Base-by-base conservation (phyloP, 441 rosid genomes). In the Syzygium malaccense region DNA sequence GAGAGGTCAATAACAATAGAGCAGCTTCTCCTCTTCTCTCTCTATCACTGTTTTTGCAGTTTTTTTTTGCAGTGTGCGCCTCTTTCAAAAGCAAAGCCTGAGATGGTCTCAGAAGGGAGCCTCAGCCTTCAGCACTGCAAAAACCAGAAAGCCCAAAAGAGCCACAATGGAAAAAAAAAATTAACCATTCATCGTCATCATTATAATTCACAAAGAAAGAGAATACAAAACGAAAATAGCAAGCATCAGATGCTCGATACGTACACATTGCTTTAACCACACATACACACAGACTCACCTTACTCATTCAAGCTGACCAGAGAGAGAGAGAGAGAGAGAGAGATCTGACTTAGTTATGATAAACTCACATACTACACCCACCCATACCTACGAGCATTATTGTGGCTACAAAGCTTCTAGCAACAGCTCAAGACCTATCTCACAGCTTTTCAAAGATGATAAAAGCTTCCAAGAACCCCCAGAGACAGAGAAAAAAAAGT, bases 1-100 rank as follows among this genome's bases (percentile, higher is more conserved):
- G 57, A 33, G 37, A 18, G 55, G 55, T 48, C 79, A 86, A 58
- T 60, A 86, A 62, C 55, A 51, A 62, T 32, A 20, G 33, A 66
- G 85, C 85, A 56, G 68, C 78, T 86, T 30, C 75, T 37, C 23
- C 87, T 49, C 75, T 28, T 33, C 87, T 86, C 51, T 86, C 54
- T 18, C 87, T 37, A 56, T 86, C 68, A 7, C 87, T 86, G 12
- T 30, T 58, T 32, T 37, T 86, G 71, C 71, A 92, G 93, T 95
- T 93, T 94, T 94, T 94, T 92, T 94, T 93, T 91, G 92, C 94
- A 91, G 94, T 86, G 64, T 55, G 66, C 88, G 88, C 92, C 87
- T 85, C 87, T 92, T 92, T 92, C 94, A 92, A 93, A 93, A 91
- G 94, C 95, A 93, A 93, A 93, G 95, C 94, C 95, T 93, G 97